Evolutionary conservation across 306 rosid genomes (phyloP), one percentile per base, ranked within the genome.

Genomic region (Dryas drummondii): DNA sequence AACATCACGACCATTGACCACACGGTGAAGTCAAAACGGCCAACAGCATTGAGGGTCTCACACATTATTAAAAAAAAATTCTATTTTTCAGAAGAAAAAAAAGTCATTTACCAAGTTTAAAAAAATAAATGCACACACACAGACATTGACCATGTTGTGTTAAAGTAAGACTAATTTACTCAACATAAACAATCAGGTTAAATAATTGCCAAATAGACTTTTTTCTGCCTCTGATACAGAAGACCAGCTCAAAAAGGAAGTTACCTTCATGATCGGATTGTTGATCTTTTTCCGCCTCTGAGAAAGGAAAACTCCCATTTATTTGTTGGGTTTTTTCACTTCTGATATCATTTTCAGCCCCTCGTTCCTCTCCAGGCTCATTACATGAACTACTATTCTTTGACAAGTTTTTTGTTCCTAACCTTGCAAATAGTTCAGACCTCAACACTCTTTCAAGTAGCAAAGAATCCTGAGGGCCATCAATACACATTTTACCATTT

Each of bases 361-460:
- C 87, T 44, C 6, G 86, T 80, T 88, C 94, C 68, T 75, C 65
- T 57, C 76, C 57, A 68, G 83, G 74, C 68, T 80, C 78, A 72
- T 80, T 59, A 73, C 82, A 81, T 26, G 84, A 66, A 80, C 73
- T 72, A 71, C 71, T 51, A 51, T 72, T 73, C 79, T 87, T 83
- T 17, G 78, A 77, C 50, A 73, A 76, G 27, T 78, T 71, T 79
- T 84, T 88, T 71, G 84, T 71, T 58, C 89, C 90, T 46, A 90
- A 74, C 70, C 85, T 86, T 70, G 93, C 94, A 91, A 90, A 84
- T 66, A 94, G 86, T 76, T 90, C 81, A 51, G 96, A 88, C 86
- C 98, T 90, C 76, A 94, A 84, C 46, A 82, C 79, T 81, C 88
- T 93, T 87, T 94, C 98, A 54, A 94, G 96, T 82, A 83, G 91